Conservation (phyloP, 768 basidiomycete genomes). For the Pisolithus tinctorius region DNA sequence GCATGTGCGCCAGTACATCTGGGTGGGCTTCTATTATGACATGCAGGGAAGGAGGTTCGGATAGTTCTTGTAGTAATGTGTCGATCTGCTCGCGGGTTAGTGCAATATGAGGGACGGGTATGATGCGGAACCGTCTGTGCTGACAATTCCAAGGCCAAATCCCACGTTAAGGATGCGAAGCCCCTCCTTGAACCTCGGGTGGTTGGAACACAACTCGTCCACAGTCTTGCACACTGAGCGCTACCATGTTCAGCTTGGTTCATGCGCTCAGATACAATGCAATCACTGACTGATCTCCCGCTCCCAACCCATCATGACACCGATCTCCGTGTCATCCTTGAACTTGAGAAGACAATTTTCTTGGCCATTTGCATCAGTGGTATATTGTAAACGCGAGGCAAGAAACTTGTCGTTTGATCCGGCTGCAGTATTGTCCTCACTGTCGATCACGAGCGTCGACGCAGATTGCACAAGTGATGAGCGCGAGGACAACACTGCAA, state of each 20-base stretch:
- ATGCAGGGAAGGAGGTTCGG: slow-evolving; percentile 59
- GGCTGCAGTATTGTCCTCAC: slow-evolving; percentile 48
- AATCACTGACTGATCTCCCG: slow-evolving; percentile 57
- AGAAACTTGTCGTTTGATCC: slow-evolving; percentile 68
- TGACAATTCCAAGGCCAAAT: slow-evolving; percentile 88
- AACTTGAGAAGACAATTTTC: slow-evolving; percentile 70
- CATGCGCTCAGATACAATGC: neutral
- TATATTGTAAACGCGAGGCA: slow-evolving; percentile 59
- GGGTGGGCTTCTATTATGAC: slow-evolving; percentile 94
- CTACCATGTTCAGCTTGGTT: slow-evolving; percentile 18
- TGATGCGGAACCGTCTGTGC: slow-evolving; percentile 14
- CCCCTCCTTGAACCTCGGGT: slow-evolving; percentile 37
- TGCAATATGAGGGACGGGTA: slow-evolving; percentile 4
- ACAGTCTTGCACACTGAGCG: slow-evolving; percentile 73
- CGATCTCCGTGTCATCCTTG: slow-evolving; percentile 67
- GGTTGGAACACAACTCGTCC: slow-evolving; percentile 46
- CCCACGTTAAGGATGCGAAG: slow-evolving; percentile 84
- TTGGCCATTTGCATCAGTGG: slow-evolving; percentile 65
- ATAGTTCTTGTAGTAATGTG: slow-evolving; percentile 62
- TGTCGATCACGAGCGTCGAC: slow-evolving; percentile 37
- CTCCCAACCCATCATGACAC: slow-evolving; percentile 99
- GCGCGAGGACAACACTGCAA: slow-evolving; percentile 52
- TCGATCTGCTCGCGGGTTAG: slow-evolving; percentile 56
- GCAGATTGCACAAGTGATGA: slow-evolving; percentile 19
- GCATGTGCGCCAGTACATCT: slow-evolving; percentile 83